A percentile compares a stretch with the other conserved stretches of the same genome.
These are phyloP conservation scores for Jaltomata sinuosa DNA, from an alignment of 257 asterid species.

Conservation along the genomic window DNA sequence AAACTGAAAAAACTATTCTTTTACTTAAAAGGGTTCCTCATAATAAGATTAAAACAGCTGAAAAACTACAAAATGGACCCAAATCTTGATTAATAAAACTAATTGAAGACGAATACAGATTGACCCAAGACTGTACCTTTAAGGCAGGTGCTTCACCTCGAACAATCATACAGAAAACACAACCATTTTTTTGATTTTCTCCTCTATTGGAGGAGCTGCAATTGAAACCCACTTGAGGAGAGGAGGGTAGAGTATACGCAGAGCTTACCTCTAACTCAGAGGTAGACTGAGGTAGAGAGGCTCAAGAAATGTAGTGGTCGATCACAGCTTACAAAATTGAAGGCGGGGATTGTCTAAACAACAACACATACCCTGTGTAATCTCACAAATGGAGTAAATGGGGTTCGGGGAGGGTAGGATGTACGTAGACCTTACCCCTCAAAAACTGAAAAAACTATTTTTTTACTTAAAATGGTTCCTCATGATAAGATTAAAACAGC, in stretches of 20 bases:
- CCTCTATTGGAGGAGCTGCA: slow-evolving; percentile 7
- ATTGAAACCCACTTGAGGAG: slow-evolving; percentile 23
- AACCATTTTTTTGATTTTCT: slow-evolving; percentile 16
- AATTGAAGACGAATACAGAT: not conserved
- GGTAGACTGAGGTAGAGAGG: too few relatives aligned
- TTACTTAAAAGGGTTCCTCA: not conserved
- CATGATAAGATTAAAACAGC: not conserved
- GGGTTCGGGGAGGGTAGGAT: too few relatives aligned
- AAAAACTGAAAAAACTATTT: too few relatives aligned
- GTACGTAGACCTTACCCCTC: too few relatives aligned
- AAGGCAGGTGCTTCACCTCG: slow-evolving; percentile 60
- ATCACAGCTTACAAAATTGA: not conserved
- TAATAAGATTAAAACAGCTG: not conserved
- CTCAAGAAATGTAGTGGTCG: not conserved
- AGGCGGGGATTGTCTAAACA: not conserved
- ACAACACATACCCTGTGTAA: too few relatives aligned
- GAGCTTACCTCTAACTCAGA: too few relatives aligned
- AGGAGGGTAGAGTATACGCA: too few relatives aligned
- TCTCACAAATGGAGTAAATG: too few relatives aligned
- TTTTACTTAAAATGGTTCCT: too few relatives aligned
- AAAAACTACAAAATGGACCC: not conserved
- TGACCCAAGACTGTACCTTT: slow-evolving; percentile 33
- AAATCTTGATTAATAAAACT: not conserved
- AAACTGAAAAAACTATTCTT: not conserved
- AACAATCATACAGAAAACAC: slow-evolving; percentile 77